Evolutionary conservation across 768 basidiomycete species (phyloP), one percentile per base, ranked within the genome.

Genomic region (Mycena capillaripes): DNA sequence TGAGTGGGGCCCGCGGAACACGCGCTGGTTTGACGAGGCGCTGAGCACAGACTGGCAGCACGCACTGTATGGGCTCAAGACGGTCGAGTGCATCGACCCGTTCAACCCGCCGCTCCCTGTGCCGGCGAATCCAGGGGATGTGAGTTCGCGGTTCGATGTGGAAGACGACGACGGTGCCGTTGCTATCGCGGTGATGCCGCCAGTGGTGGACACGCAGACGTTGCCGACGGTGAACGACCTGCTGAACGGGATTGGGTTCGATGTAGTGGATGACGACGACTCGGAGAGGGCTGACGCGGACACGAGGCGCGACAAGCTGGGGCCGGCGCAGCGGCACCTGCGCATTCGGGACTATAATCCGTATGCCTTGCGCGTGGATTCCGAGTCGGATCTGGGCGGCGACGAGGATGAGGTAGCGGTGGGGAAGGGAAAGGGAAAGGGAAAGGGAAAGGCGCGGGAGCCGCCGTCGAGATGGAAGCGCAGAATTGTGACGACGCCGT

Each of bases 31-130:
- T 72, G 81, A 83, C 64, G 87, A 88, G 73, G 80, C 80, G 57
- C 75, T 87, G 50, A 86, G 82, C 75, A 87, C 86, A 7, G 87
- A 90, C 75, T 89, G 88, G 88, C 87, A 89, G 76, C 86, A 89
- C 73, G 86, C 88, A 23, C 81, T 88, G 32, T 87, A 87, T 73
- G 89, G 89, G 8, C 78, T 86, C 66, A 81, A 88, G 27, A 86
- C 88, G 8, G 84, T 87, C 11, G 89, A 89, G 70, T 86, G 84
- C 71, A 79, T 88, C 12, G 75, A 76, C 65, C 63, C 72, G 40
- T 70, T 66, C 63, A 76, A 69, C 52, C 62, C 69, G 64, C 23
- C 62, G 36, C 66, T 32, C 27, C 70, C 73, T 21, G 50, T 71
- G 21, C 38, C 60, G 12, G 64, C 50, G 53, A 59, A 57, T 9